Evolutionary conservation across 2,329 filamentous ascomycete species (phyloP).

Genomic region (Akanthomyces muscarius): DNA sequence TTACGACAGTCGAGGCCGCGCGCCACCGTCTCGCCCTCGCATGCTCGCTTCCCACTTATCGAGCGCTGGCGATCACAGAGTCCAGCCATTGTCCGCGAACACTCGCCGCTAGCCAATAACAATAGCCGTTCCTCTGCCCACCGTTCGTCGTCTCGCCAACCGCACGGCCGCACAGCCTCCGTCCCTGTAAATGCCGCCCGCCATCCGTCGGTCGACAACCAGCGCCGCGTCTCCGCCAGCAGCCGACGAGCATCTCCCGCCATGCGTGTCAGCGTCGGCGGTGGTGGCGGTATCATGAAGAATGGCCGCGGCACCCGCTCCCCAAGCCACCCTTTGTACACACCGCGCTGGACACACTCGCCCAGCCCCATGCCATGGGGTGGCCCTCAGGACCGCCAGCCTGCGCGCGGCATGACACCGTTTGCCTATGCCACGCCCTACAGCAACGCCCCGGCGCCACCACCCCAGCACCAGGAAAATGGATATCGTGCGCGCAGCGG

Average conservation of each 20-base stretch:
- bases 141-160: slow-evolving; percentile 41
- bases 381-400: slow-evolving; percentile 31
- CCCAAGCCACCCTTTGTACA: slow-evolving; percentile 50
- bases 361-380: slow-evolving; percentile 40
- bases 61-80: slow-evolving; percentile 29
- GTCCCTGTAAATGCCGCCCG: slow-evolving; percentile 42
- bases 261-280: slow-evolving; percentile 24
- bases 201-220: slow-evolving; percentile 38
- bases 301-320: slow-evolving; percentile 53
- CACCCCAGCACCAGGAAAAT: slow-evolving; percentile 30
- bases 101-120: slow-evolving; percentile 35
- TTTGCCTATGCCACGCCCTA: slow-evolving; percentile 73
- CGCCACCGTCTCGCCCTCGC: slow-evolving; percentile 37
- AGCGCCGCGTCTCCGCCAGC: slow-evolving; percentile 45
- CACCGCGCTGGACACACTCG: slow-evolving; percentile 52
- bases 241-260: slow-evolving; percentile 30
- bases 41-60: slow-evolving; percentile 24
- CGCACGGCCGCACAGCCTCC: slow-evolving; percentile 49
- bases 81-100: slow-evolving; percentile 33
- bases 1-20: slow-evolving; percentile 36
- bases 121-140: slow-evolving; percentile 21
- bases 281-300: slow-evolving; percentile 37
- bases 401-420: slow-evolving; percentile 46
- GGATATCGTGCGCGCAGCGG: slow-evolving; percentile 29
- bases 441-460: slow-evolving; percentile 52